Evolutionary conservation across 768 basidiomycete genomes (phyloP).

Genomic region (Tylopilus sp.): DNA sequence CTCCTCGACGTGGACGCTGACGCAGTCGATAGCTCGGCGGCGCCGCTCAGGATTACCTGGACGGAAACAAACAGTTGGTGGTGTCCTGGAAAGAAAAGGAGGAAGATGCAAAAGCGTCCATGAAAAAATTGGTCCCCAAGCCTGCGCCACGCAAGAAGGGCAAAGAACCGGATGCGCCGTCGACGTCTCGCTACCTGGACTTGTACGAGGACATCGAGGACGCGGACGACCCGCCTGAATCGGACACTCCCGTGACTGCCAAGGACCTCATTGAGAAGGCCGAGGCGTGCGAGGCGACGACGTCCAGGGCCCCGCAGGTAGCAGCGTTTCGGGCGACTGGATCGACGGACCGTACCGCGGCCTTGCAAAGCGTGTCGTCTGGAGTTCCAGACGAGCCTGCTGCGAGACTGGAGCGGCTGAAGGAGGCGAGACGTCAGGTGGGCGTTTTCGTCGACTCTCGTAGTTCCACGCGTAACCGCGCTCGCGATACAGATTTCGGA

Average conservation of each 20-base stretch:
- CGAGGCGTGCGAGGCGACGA: not conserved
- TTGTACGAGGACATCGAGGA: constrained; percentile 32
- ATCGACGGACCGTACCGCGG: not conserved
- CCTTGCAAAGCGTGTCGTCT: not conserved
- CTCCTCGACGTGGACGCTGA: not conserved
- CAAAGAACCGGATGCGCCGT: constrained; percentile 14
- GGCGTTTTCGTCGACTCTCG: not conserved
- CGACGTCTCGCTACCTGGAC: not conserved
- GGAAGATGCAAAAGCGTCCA: not conserved
- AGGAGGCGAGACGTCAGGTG: constrained; percentile 19
- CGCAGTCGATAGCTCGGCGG: constrained; percentile 12
- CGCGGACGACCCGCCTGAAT: constrained; percentile 19
- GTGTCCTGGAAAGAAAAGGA: constrained; percentile 29
- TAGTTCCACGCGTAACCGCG: not conserved
- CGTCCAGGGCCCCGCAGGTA: constrained; percentile 5
- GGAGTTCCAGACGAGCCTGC: constrained; percentile 7
- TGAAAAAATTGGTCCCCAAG: constrained; percentile 12
- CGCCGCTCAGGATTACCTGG: constrained; percentile 21
- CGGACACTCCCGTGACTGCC: constrained; percentile 12
- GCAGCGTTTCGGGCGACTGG: constrained; percentile 7
- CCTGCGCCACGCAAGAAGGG: constrained; percentile 16
- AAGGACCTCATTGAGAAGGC: constrained; percentile 4
- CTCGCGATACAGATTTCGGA: constrained; percentile 17
- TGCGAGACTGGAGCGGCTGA: constrained; percentile 14
- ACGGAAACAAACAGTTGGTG: constrained; percentile 15